Evolutionary conservation across 73 alveolate species (phyloP), one percentile per base, ranked within the genome.

Genomic region (Diophrys appendiculata): DNA sequence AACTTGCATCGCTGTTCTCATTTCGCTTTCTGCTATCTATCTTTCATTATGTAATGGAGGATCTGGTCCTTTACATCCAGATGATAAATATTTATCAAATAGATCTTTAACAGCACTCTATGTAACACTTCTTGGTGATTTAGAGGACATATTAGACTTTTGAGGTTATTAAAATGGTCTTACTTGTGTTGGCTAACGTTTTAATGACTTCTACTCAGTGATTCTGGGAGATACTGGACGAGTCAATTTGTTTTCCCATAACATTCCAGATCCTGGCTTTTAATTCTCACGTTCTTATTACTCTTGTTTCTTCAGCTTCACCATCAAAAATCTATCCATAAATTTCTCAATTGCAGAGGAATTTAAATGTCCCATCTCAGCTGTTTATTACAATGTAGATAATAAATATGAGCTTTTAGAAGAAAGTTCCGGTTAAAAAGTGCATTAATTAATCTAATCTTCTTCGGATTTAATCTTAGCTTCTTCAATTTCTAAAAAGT

Each of bases 171-270:
- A 43, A 43, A 5, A 43, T 5, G 18, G 5, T 11, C 60, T 43
- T 43, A 43, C 60, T 43, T 43, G 60, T 43, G 60, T 43, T 11
- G 60, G 60, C 60, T 43, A n/a, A n/a, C n/a, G 60, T 43, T 43
- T 11, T 43, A 11, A 43, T 18, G 5, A 43, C 60, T 43, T 43
- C 60, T 43, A 11, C 60, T 18, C 60, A 11, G 60, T 43, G 18
- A 43, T 5, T 43, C 18, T 18, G 18, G 60, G 60, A 11, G 60
- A 43, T 43, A 5, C 18, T 43, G 60, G 60, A 5, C 60, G 5
- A 11, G 60, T 43, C 60, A 43, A 43, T 18, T 18, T 43, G 18
- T 43, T 43, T 5, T 18, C 18, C 60, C 60, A 43, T 18, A 43
- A 43, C 18, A 18, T 18, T 43, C 60, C 60, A 43, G n/a, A 11